Base-by-base conservation (phyloP, 192 early-diverging fungal species). In the Podochytrium sp. region DNA sequence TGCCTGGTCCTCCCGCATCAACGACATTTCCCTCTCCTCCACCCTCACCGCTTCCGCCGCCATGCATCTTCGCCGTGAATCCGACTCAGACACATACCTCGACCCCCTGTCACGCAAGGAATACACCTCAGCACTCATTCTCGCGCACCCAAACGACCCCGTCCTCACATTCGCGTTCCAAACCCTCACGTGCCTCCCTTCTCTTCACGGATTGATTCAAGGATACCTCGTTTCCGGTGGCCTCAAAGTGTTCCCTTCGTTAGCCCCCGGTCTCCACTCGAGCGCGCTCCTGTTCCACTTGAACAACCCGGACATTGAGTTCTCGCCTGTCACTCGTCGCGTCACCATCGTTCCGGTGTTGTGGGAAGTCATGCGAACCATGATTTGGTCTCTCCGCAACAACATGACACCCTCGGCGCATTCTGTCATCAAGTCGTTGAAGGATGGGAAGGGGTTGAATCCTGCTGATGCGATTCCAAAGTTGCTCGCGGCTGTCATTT, bases 221-320 rank as follows among this genome's bases (percentile, higher is more conserved):
- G 61, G 63, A 29, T 72, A 75, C 38, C 56, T 75, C n/a, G 74
- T 75, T 7, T 75, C 74, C 5, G 74, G 74, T 7, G 74, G 74
- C 30, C 47, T 72, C 49, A 40, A 39, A 33, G 20, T 75, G 16
- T 75, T 75, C 74, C 74, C 74, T 39, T 75, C 74, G 3, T 51
- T 75, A 14, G 35, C 55, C 16, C 73, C 74, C 18, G 74, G 74
- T 16, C 10, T 75, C 5, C 53, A 55, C 20, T 3, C 74, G 2
- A 50, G 72, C n/a, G 38, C 51, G 4, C 23, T 75, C 16, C 18
- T 75, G 55, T 55, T 65, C 6, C 53, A 76, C 20, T 7, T 30
- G 33, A 37, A 57, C 18, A 10, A 14, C 18, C 18, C 6, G 7
- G 52, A 55, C 23, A 47, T 12, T 47, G 43, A 47, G 20, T 7